phyloP scores from a whole-genome alignment of 1,139 yeast species.

The Williopsis jadinii region DNA sequence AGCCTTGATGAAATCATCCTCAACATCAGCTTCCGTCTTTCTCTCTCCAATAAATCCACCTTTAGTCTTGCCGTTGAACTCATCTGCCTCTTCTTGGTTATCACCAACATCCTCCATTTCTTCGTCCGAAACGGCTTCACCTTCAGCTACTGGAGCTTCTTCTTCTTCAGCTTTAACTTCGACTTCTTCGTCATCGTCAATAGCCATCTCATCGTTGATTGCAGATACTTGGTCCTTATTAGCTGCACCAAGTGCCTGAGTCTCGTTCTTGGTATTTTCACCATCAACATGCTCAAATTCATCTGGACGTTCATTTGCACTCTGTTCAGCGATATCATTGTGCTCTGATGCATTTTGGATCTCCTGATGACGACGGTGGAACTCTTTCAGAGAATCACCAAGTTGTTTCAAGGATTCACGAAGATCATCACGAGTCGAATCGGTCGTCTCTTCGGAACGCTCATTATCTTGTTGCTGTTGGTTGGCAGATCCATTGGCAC shows the following conservation, averaged over 20 bases:
- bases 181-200: conserved; percentile 56
- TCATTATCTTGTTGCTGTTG: conserved; percentile 33
- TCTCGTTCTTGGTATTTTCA: conserved; percentile 63
- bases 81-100: conserved; percentile 30
- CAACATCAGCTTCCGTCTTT: conserved; percentile 25
- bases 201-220: conserved; percentile 79
- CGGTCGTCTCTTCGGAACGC: conserved; percentile 30
- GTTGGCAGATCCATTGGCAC: conserved; percentile 63
- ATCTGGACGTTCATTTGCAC: conserved; percentile 65
- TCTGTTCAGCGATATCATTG: conserved; percentile 38
- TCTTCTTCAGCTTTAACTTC: conserved; percentile 23
- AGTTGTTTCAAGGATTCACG: conserved; percentile 76
- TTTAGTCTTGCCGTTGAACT: conserved; percentile 45
- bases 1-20: conserved; percentile 29
- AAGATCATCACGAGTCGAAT: conserved; percentile 65
- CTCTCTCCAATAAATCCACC: conserved; percentile 49
- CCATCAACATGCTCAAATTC: conserved; percentile 92
- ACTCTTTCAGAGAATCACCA: conserved; percentile 88
- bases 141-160: conserved; percentile 14
- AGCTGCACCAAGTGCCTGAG: conserved; percentile 93
- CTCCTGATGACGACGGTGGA: conserved; percentile 85
- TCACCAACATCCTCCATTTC: conserved; percentile 26
- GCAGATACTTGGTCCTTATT: conserved; percentile 71
- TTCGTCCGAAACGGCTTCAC: conserved; percentile 24
- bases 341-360: conserved; percentile 58